Percentiles rank a stretch among this genome's conserved stretches.
These are phyloP conservation scores for Davidsoniella virescens DNA, from an alignment of 2,329 filamentous ascomycete species.

Conservation along the genomic window DNA sequence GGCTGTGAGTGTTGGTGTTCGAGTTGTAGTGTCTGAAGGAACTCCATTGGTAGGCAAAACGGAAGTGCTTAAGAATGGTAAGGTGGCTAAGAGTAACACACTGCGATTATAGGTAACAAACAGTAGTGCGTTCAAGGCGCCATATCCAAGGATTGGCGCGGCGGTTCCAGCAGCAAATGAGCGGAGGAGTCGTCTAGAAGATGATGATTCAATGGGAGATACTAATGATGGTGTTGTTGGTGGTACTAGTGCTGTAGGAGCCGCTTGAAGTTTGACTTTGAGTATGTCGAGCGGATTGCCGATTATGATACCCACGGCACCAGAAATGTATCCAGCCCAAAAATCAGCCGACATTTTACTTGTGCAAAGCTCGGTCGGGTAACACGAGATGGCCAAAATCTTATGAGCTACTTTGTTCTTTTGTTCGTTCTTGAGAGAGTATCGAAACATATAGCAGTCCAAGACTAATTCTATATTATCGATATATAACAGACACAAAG, in stretches of 20 bases:
- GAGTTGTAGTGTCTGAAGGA: slow-evolving; percentile 5
- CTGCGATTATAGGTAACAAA: slow-evolving; percentile 80
- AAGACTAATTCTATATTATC: no score
- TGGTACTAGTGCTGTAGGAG: slow-evolving; percentile 11
- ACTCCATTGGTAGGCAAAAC: slow-evolving; percentile 16
- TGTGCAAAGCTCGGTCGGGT: no score
- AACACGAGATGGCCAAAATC: no score
- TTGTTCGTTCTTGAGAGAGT: no score
- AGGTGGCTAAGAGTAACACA: no score
- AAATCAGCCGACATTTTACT: slow-evolving; percentile 61
- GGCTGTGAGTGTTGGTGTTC: slow-evolving; percentile 37
- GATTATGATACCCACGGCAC: slow-evolving; percentile 70
- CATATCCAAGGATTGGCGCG: slow-evolving; percentile 77
- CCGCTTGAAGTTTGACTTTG: slow-evolving; percentile 53
- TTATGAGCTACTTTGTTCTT: no score
- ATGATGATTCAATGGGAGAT: neutral
- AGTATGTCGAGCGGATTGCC: slow-evolving; percentile 69
- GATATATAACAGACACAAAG: no score
- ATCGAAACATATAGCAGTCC: no score
- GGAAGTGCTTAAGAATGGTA: neutral
- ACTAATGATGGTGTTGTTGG: no score
- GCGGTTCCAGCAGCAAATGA: slow-evolving; percentile 50
- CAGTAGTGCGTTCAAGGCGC: slow-evolving; percentile 75
- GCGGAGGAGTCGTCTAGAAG: slow-evolving; percentile 15
- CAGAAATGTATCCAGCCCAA: slow-evolving; percentile 83